Conservation (phyloP, 805 yeast genomes). For the Millerozyma acaciae region DNA sequence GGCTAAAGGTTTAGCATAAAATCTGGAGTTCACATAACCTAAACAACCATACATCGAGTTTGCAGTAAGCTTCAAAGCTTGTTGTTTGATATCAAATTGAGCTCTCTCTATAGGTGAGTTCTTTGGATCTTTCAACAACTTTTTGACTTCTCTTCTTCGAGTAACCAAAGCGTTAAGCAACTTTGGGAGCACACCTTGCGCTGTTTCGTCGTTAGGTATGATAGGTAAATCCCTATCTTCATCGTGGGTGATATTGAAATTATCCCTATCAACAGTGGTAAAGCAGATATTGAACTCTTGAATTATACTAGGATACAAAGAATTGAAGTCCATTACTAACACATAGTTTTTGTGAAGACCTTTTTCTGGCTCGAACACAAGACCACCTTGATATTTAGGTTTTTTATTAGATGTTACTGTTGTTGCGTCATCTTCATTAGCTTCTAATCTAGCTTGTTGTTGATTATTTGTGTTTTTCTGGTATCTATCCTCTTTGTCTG, state of each 20-base stretch:
- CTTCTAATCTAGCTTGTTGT: conserved; percentile 30
- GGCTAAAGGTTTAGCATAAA: conserved; percentile 94
- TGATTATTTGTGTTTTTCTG: conserved; percentile 35
- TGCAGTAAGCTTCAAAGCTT: conserved; percentile 93
- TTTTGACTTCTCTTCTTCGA: conserved; percentile 91
- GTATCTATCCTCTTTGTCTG: conserved; percentile 65
- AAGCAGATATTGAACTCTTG: conserved; percentile 97
- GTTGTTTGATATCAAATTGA: conserved; percentile 93
- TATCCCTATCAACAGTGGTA: conserved; percentile 80
- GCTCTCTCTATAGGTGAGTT: conserved; percentile 61
- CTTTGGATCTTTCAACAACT: conserved; percentile 70
- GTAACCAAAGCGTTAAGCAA: conserved; percentile 78
- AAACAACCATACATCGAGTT: conserved; percentile 99
- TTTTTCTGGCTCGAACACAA: conserved; percentile 94
- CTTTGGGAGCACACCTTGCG: conserved; percentile 82
- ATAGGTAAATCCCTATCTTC: conserved; percentile 64
- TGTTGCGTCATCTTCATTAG: conserved; percentile 43
- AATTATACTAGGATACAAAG: conserved; percentile 93
- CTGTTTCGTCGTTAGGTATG: conserved; percentile 54
- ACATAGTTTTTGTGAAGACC: conserved; percentile 88
- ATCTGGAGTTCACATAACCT: conserved; percentile 87
- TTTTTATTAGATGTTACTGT: conserved; percentile 54
- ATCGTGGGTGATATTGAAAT: conserved; percentile 35
- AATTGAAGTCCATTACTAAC: conserved; percentile 96
- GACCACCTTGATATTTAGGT: conserved; percentile 85